These are phyloP conservation scores for Deakozyma indianensis DNA, from an alignment of 805 yeast genomes.

Conservation along the genomic window DNA sequence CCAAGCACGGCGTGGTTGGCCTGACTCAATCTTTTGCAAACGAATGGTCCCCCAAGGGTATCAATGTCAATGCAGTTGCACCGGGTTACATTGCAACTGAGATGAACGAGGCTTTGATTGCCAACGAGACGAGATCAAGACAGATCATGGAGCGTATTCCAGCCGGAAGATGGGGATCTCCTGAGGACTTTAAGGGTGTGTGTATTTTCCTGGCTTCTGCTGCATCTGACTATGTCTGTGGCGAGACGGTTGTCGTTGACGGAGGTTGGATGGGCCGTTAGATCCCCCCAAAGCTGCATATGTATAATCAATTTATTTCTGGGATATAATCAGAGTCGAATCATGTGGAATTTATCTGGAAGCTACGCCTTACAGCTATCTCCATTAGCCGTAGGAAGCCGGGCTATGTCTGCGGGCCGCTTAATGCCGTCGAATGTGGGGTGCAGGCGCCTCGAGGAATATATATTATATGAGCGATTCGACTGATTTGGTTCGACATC, in stretches of 20 bases:
- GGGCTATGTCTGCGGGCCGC: too few species aligned
- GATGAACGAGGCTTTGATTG: conserved; percentile 24
- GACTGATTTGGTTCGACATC: neutral
- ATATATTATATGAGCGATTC: too few species aligned
- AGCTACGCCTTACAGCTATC: too few species aligned
- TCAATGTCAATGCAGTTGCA: conserved; percentile 34
- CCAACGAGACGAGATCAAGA: conserved; percentile 16
- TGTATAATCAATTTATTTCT: neutral
- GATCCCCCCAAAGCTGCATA: neutral
- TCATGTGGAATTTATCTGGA: too few species aligned
- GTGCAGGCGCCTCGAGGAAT: too few species aligned
- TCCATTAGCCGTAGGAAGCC: too few species aligned
- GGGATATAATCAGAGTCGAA: too few species aligned
- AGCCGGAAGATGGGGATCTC: conserved; percentile 32
- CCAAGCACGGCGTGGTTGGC: conserved; percentile 28
- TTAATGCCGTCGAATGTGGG: too few species aligned
- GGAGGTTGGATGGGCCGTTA: conserved; percentile 34
- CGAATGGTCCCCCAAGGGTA: conserved; percentile 32
- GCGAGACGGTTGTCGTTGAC: conserved; percentile 37
- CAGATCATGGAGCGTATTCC: conserved; percentile 28
- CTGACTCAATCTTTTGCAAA: conserved; percentile 27
- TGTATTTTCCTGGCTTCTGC: conserved; percentile 31
- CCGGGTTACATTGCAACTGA: conserved; percentile 38
- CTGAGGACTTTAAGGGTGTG: conserved; percentile 34
- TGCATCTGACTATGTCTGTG: conserved; percentile 38